Conservation (phyloP, 371 early-diverging fungal genomes). For the Circinella umbellata region DNA sequence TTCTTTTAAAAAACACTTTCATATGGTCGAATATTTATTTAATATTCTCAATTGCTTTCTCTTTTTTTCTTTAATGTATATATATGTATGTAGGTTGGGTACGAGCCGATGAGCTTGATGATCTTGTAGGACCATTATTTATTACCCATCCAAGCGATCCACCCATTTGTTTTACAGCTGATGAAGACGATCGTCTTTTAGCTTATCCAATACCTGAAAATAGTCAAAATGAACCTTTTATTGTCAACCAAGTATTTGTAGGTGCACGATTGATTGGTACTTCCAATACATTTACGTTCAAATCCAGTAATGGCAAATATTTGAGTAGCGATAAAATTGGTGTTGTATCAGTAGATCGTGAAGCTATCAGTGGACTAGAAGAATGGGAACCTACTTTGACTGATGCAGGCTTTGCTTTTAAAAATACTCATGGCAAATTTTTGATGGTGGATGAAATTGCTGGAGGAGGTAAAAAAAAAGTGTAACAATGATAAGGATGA, state of each 20-base stretch:
- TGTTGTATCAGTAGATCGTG: constrained; percentile 68
- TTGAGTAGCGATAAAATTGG: constrained; percentile 86
- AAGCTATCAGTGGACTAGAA: constrained; percentile 83
- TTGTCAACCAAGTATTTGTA: constrained; percentile 76
- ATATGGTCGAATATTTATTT: too few relatives aligned
- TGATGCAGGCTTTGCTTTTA: constrained; percentile 76
- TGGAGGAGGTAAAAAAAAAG: constrained; percentile 37
- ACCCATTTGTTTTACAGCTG: constrained; percentile 61
- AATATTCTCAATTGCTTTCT: too few relatives aligned
- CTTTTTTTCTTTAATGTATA: background rate
- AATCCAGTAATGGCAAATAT: constrained; percentile 72
- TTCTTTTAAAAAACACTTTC: too few relatives aligned
- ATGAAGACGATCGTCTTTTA: constrained; percentile 56
- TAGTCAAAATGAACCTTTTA: constrained; percentile 59
- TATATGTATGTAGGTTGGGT: constrained; percentile 63
- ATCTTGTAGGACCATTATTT: constrained; percentile 76
- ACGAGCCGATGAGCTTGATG: constrained; percentile 60
- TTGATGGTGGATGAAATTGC: constrained; percentile 69
- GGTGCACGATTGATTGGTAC: constrained; percentile 62
- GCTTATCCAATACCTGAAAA: constrained; percentile 51
- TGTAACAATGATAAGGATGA: background rate
- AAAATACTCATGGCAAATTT: constrained; percentile 64
- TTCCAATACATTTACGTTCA: constrained; percentile 61
- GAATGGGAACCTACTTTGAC: constrained; percentile 76
- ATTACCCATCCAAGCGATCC: constrained; percentile 71